A percentile compares a stretch with the other conserved stretches of the same genome.
These are phyloP conservation scores for Parathielavia hyrcaniae DNA, from an alignment of 495 filamentous ascomycete genomes.

Conservation along the genomic window DNA sequence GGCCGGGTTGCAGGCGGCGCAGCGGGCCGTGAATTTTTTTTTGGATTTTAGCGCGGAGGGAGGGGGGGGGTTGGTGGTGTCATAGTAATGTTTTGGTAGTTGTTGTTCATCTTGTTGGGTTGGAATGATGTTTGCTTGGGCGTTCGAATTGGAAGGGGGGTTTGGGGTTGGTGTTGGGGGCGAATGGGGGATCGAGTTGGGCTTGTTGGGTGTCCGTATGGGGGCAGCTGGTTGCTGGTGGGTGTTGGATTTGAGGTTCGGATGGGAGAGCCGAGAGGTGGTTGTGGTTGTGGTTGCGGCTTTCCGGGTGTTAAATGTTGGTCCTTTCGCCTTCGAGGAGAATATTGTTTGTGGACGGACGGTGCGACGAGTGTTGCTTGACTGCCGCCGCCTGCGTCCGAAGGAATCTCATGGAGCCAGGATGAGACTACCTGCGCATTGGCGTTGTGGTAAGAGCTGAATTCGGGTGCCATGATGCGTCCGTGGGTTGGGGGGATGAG, in stretches of 20 bases:
- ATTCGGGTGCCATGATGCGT: background rate
- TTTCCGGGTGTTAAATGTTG: background rate
- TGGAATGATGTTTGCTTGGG: no score
- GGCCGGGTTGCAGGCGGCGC: background rate
- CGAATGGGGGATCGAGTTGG: background rate
- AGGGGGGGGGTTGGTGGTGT: background rate
- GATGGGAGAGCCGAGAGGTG: background rate
- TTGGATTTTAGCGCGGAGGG: background rate
- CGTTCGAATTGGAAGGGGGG: background rate
- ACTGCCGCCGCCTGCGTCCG: conserved; percentile 6
- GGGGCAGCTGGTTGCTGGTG: background rate
- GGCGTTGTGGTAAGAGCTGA: background rate
- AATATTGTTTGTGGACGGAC: background rate
- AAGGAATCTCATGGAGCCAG: conserved; percentile 14
- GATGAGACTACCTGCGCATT: conserved; percentile 4
- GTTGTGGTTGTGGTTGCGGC: background rate
- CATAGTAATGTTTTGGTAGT: no score
- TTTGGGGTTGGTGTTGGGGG: background rate
- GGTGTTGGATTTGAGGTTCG: background rate
- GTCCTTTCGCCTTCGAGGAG: background rate
- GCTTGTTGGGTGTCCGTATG: background rate
- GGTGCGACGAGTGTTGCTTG: conserved; percentile 2
- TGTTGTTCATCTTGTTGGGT: no score
- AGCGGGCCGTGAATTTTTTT: conserved; percentile 5
- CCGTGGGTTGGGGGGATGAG: background rate